Evolutionary conservation across 2,329 filamentous ascomycete species (phyloP), one percentile per base, ranked within the genome.

Genomic region (Apiospora aurea): DNA sequence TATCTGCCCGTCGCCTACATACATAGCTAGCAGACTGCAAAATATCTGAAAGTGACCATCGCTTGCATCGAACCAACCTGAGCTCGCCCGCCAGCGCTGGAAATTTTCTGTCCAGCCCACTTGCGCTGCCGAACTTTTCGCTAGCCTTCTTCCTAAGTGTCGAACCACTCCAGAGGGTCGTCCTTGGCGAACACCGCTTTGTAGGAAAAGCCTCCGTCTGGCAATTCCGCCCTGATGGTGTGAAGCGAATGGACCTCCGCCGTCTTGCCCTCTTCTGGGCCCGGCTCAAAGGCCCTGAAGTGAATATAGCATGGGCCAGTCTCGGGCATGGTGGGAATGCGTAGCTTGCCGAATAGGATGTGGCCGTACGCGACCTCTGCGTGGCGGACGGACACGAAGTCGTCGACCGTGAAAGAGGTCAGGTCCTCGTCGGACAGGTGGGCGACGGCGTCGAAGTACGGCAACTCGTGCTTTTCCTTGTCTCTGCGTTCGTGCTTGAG

Each of bases 141-240:
- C 46, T 16, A 18, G 29, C 49, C 29, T 41, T 6, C 7, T 38
- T 68, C 18, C 74, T 76, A 86, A 24, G 84, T 85, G 74, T 89
- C 86, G 75, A 89, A 89, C 87, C 87, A 89, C 77, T 88, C 84
- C 64, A 87, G 78, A 4, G 79, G 74, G 74, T 87, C 86, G n/a
- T 84, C 77, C 74, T 83, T 81, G 10, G 79, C 81, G 72, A 87
- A 87, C 61, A 87, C 82, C 10, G 85, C 85, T 38, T 82, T 81
- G 76, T 83, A 88, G 57, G 76, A 81, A 69, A 83, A 82, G n/a
- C 81, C 81, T 10, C 85, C 85, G 64, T 82, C 83, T 34, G 76
- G 74, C 72, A 82, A 80, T 71, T 85, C 83, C 16, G 75, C 79
- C 75, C 87, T 84, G 74, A 86, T 84, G 5, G 83, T 86, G 75